Evolutionary conservation across 108 stramenopile genomes (phyloP).

Genomic region (Fragilariopsis cylindrus): DNA sequence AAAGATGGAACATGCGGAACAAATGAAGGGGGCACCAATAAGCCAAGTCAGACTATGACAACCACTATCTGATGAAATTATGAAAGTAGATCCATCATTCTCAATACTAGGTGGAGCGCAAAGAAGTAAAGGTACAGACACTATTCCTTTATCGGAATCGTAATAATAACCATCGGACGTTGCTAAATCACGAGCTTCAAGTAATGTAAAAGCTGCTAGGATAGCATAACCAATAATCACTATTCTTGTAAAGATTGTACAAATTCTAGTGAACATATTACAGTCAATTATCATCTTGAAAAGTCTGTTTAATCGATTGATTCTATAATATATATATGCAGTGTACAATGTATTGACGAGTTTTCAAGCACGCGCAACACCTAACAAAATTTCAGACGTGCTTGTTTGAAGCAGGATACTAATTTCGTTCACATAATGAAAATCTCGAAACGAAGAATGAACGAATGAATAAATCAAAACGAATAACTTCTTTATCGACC

Average conservation of each 20-base stretch:
- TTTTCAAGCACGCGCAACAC: too few relatives aligned
- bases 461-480: too few relatives aligned
- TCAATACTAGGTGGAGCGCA: conserved; percentile 12
- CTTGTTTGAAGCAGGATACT: too few relatives aligned
- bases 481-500: too few relatives aligned
- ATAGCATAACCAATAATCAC: background rate
- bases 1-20: conserved; percentile 7
- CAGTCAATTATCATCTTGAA: background rate
- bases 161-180: conserved; percentile 7
- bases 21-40: conserved; percentile 3
- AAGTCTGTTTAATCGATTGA: too few relatives aligned
- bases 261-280: conserved; percentile 5
- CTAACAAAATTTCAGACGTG: too few relatives aligned
- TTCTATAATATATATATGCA: too few relatives aligned
- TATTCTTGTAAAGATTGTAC: conserved; percentile 11
- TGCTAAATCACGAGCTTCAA: conserved; percentile 12
- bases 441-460: too few relatives aligned
- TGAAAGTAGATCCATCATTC: conserved; percentile 5
- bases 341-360: too few relatives aligned
- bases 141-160: background rate
- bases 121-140: background rate
- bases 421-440: too few relatives aligned
- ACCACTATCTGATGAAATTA: background rate
- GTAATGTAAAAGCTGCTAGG: conserved; percentile 7
- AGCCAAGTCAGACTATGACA: conserved; percentile 6